These are phyloP conservation scores for Myxozyma nipponensis DNA, from an alignment of 805 yeast genomes.

Conservation along the genomic window DNA sequence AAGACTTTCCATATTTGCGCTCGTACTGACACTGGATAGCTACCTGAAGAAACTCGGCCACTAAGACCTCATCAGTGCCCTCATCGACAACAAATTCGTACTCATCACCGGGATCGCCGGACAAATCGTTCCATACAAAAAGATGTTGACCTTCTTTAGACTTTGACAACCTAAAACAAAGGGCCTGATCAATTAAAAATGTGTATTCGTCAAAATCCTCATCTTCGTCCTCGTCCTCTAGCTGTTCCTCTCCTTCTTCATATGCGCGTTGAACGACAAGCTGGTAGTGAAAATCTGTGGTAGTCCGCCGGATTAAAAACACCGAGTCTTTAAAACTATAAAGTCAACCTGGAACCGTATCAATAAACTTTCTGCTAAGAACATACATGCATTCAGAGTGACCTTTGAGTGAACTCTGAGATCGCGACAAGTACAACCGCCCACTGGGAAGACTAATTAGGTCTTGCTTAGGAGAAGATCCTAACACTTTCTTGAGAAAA, in stretches of 20 bases:
- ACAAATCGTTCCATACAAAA: slow-evolving; percentile 74
- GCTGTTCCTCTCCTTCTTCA: slow-evolving; percentile 60
- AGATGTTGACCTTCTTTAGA: slow-evolving; percentile 53
- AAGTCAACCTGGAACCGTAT: slow-evolving; percentile 28
- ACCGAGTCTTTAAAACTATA: slow-evolving; percentile 75
- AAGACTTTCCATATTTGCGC: slow-evolving; percentile 54
- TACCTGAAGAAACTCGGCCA: slow-evolving; percentile 59
- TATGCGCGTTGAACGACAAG: slow-evolving; percentile 64
- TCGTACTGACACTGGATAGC: slow-evolving; percentile 72
- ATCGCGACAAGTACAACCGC: slow-evolving; percentile 65
- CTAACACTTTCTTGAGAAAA: slow-evolving; percentile 62
- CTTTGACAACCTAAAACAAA: slow-evolving; percentile 53
- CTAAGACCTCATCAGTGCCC: slow-evolving; percentile 44
- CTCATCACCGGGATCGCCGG: slow-evolving; percentile 81
- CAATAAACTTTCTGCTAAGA: not conserved
- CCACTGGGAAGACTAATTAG: slow-evolving; percentile 75
- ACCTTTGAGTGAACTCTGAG: slow-evolving; percentile 80
- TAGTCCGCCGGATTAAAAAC: slow-evolving; percentile 64
- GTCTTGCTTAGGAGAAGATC: slow-evolving; percentile 49
- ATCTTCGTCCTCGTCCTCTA: slow-evolving; percentile 47
- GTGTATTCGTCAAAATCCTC: slow-evolving; percentile 59
- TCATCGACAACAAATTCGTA: slow-evolving; percentile 75
- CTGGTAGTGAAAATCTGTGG: slow-evolving; percentile 63
- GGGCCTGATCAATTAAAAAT: slow-evolving; percentile 59
- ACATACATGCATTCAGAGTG: slow-evolving; percentile 55